A percentile compares a stretch with the other conserved stretches of the same genome.
Evolutionary conservation across 2,329 filamentous ascomycete species (phyloP).

Genomic region (Magnaporthales sp.): DNA sequence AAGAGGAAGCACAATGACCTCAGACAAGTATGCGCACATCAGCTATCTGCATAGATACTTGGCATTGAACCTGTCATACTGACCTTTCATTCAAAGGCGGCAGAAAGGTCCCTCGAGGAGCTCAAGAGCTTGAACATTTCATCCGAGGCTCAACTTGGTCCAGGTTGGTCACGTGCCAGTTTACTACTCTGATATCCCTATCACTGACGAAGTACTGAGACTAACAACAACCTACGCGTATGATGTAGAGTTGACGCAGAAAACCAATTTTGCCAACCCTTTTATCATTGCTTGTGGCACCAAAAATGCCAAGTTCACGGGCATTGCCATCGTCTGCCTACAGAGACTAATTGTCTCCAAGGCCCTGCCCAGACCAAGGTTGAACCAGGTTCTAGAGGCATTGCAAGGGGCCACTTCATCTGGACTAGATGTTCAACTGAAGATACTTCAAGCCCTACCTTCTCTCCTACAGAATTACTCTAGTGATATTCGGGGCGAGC

Average conservation of each 20-base stretch:
- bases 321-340: conserved; percentile 78
- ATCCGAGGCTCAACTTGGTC: conserved; percentile 67
- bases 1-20: conserved; percentile 91
- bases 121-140: conserved; percentile 67
- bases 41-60: background rate
- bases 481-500: conserved; percentile 67
- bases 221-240: background rate
- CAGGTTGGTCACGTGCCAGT: conserved; percentile 40
- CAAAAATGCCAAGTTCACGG: conserved; percentile 82
- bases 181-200: conserved; percentile 2
- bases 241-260: conserved; percentile 68
- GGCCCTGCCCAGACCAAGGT: conserved; percentile 67
- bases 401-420: conserved; percentile 78
- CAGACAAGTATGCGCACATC: conserved; percentile 52
- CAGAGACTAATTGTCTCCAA: conserved; percentile 79
- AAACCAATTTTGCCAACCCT: conserved; percentile 78
- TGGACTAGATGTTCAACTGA: conserved; percentile 82
- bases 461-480: conserved; percentile 87
- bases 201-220: conserved; percentile 7
- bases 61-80: background rate
- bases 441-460: conserved; percentile 87
- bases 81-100: conserved; percentile 49
- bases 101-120: conserved; percentile 88
- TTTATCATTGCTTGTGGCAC: conserved; percentile 90
- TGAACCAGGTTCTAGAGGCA: conserved; percentile 82